Evolutionary conservation across 2,329 filamentous ascomycete species (phyloP).

Genomic region (Coniochaeta hoffmannii): DNA sequence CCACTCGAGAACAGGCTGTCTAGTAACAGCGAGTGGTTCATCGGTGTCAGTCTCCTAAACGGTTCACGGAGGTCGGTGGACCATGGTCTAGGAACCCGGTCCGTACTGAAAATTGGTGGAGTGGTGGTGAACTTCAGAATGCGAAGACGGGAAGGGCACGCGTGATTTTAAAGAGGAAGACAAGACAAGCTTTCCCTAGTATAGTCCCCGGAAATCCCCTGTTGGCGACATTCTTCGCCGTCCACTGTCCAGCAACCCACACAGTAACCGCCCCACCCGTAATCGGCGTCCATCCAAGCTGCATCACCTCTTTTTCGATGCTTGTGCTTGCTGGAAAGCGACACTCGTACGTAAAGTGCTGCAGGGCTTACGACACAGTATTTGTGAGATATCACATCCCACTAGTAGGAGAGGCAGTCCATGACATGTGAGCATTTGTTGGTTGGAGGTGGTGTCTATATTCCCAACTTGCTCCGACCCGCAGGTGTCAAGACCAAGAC

Average conservation of each 20-base stretch:
- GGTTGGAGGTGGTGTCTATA: background rate
- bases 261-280: background rate
- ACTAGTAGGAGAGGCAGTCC: too few relatives aligned
- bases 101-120: background rate
- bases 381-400: background rate
- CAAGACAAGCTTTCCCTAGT: background rate
- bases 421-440: background rate
- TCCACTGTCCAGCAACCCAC: background rate
- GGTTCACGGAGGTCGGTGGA: constrained; percentile 8
- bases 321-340: too few relatives aligned
- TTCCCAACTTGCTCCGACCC: background rate
- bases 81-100: constrained; percentile 1
- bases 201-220: background rate
- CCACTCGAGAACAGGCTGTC: constrained; percentile 11
- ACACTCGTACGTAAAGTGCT: background rate
- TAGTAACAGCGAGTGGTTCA: constrained; percentile 13
- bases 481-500: background rate
- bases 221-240: background rate
- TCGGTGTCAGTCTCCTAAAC: constrained; percentile 6
- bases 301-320: too few relatives aligned
- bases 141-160: background rate
- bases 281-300: background rate
- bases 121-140: background rate
- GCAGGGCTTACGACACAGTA: background rate
- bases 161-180: background rate